Evolutionary conservation across 2,329 filamentous ascomycete genomes (phyloP).

Genomic region (Leptographium flavum): DNA sequence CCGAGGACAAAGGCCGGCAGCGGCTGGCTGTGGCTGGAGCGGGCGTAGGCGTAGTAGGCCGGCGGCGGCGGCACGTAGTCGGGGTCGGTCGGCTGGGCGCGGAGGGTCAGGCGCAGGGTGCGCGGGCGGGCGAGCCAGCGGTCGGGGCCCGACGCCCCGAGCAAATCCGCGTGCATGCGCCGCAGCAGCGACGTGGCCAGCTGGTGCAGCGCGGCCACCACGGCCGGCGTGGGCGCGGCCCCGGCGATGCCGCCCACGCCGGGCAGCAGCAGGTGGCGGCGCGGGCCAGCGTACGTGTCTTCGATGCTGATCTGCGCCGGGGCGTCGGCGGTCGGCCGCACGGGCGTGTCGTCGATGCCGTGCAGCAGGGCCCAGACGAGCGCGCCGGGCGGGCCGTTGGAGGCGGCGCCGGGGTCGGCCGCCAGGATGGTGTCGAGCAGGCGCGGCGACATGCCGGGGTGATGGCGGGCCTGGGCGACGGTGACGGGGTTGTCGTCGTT

Average conservation of each 20-base stretch:
- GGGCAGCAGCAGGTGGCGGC: constrained; percentile 48
- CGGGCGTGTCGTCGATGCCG: constrained; percentile 62
- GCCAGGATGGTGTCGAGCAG: constrained; percentile 54
- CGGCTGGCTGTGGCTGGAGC: constrained; percentile 61
- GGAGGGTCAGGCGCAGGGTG: constrained; percentile 67
- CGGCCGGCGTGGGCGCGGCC: constrained; percentile 24
- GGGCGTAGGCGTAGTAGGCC: constrained; percentile 30
- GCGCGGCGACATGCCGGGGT: constrained; percentile 47
- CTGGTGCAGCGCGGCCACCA: constrained; percentile 53
- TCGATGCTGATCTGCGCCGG: constrained; percentile 90
- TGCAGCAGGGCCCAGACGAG: constrained; percentile 69
- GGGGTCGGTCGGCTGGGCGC: constrained; percentile 26
- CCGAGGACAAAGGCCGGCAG: constrained; percentile 51
- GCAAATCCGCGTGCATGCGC: constrained; percentile 60
- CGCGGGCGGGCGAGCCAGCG: constrained; percentile 69
- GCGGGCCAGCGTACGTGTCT: constrained; percentile 63
- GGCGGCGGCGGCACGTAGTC: constrained; percentile 20
- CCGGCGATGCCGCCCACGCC: constrained; percentile 45
- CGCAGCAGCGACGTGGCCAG: constrained; percentile 57
- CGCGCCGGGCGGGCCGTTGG: constrained; percentile 30
- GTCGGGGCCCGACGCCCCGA: constrained; percentile 18
- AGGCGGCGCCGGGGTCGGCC: constrained; percentile 51
- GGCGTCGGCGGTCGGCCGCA: constrained; percentile 54
- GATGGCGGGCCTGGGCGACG: constrained; percentile 49
- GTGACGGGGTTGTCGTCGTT: constrained; percentile 32